Base-by-base conservation (phyloP, 208 protist species). In the Acanthamoeba culbertsoni region DNA sequence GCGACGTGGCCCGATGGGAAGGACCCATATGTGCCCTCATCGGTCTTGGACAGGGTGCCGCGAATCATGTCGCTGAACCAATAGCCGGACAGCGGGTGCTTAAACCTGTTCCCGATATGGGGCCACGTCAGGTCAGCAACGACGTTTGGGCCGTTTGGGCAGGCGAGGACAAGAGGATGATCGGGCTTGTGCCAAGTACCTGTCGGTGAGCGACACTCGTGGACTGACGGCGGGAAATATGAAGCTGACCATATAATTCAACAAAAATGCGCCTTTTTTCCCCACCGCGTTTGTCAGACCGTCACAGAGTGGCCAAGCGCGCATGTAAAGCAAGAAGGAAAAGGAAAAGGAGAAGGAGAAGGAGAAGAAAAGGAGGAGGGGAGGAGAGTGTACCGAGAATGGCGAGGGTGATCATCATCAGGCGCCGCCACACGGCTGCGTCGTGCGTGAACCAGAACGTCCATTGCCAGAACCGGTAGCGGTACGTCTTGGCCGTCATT, bases 241-340 rank as follows among this genome's bases (percentile, higher is more conserved):
- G 71, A 82, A 82, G 71, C 71, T 82, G 71, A 82, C 71, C n/a
- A 82, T 3, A 43, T 82, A 82, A 43, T 82, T 82, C 43, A 82
- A 20, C 71, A 82, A 31, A 26, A 82, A 82, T n/a, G 71, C 71
- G 37, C 71, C 71, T 82, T 37, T 82, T 5, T 3, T n/a, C n/a
- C n/a, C n/a, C n/a, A n/a, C n/a, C n/a, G n/a, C n/a, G n/a, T n/a
- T n/a, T n/a, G n/a, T n/a, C n/a, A n/a, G n/a, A n/a, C n/a, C n/a
- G n/a, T n/a, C n/a, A n/a, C n/a, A n/a, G n/a, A n/a, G n/a, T n/a
- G n/a, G n/a, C n/a, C n/a, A n/a, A n/a, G n/a, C n/a, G n/a, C n/a
- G n/a, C n/a, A n/a, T n/a, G n/a, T n/a, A n/a, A n/a, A n/a, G 18
- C 48, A 18, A 55, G 8, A 55, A 55, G 12, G 48, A 23, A 23